Base-by-base conservation (phyloP, 192 early-diverging fungal genomes). In the Backusella sp. region DNA sequence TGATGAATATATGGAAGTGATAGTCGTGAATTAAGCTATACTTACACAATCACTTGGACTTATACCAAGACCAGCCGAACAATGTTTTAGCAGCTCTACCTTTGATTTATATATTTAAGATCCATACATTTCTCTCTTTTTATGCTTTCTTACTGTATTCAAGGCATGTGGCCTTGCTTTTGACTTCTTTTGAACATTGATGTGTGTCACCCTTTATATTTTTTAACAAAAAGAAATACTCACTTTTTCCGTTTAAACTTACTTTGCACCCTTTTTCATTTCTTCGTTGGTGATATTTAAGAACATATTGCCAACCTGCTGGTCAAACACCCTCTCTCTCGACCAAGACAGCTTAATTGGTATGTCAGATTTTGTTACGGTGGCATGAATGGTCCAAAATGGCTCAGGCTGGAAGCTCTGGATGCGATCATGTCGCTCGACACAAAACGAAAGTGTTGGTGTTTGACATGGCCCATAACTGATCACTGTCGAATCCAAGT, bases 381-480 rank as follows among this genome's bases (percentile, higher is more conserved):
- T 77, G 32, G 78, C 75, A 4, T 65, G 21, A 28, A 87, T 46
- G 1, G 74, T 73, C 86, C 86, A 87, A 78, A 79, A 87, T 1
- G 87, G 52, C 56, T 86, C 85, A 12, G 86, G 86, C 49, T 75
- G 79, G 68, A 87, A 87, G 1, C 80, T 84, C 59, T 89, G 77
- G 23, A 87, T 87, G n/a, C 79, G 83, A 73, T 87, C 86, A 74
- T 88, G 88, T n/a, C 86, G 72, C 23, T 86, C 74, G 8, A 87
- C 86, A 53, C 87, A 88, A 68, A 87, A 84, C 12, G 86, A 80
- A 7, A 87, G 68, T 3, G 86, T 89, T 1, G 86, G 86, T 1
- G 86, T 87, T 66, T 87, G 86, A 44, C 86, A 87, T 14, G 86
- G 86, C 15, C 86, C 86, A 71, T 84, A 87, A 26, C 78, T 82